Evolutionary conservation across 192 early-diverging fungal species (phyloP).

Genomic region (Physocladia obscura): DNA sequence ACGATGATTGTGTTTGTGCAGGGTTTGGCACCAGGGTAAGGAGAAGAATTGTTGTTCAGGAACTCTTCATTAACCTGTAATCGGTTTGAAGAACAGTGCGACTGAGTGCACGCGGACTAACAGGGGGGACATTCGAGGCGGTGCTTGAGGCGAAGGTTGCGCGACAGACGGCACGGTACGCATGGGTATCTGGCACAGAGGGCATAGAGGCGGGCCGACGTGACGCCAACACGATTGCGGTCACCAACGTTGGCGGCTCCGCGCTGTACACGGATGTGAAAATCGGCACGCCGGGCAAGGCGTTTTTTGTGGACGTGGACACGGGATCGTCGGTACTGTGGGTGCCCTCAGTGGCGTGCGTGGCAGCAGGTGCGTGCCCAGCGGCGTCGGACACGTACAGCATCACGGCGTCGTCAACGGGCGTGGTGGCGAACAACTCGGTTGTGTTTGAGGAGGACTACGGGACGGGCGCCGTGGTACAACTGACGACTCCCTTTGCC

Average conservation of each 20-base stretch:
- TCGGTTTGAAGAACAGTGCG: no score
- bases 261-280: background rate
- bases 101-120: no score
- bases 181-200: no score
- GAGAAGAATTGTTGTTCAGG: no score
- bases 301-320: conserved; percentile 1
- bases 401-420: background rate
- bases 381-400: background rate
- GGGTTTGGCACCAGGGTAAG: no score
- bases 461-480: background rate
- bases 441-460: background rate
- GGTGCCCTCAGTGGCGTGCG: background rate
- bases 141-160: no score
- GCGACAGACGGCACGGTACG: no score
- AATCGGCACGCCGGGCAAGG: background rate
- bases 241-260: background rate
- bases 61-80: no score
- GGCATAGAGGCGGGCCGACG: no score
- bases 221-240: no score
- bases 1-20: no score
- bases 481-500: background rate
- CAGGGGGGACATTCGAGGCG: no score
- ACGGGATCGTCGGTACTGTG: conserved; percentile 5
- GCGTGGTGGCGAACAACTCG: background rate
- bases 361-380: background rate